Conservation (phyloP, 1,139 yeast genomes). For the Petasospora fabianii region DNA sequence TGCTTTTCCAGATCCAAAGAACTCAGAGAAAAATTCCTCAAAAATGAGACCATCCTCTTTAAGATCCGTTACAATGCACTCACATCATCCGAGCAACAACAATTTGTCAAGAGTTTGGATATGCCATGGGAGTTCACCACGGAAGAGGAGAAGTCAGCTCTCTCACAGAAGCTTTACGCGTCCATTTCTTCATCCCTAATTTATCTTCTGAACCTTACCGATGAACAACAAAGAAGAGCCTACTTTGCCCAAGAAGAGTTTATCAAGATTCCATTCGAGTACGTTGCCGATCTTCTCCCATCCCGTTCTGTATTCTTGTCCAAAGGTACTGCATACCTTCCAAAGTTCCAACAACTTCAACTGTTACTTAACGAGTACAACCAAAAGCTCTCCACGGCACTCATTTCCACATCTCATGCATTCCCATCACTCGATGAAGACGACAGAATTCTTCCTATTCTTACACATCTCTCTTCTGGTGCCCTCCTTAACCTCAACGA, state of each 20-base stretch:
- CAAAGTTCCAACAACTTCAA: slow-evolving; percentile 73
- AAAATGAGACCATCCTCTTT: slow-evolving; percentile 73
- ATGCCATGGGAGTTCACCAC: slow-evolving; percentile 70
- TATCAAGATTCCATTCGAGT: slow-evolving; percentile 84
- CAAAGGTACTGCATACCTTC: slow-evolving; percentile 78
- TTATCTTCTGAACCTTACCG: slow-evolving; percentile 31
- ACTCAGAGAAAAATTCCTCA: slow-evolving; percentile 70
- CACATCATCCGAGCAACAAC: slow-evolving; percentile 66
- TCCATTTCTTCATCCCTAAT: slow-evolving; percentile 36
- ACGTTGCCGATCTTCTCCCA: slow-evolving; percentile 71
- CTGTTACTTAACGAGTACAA: slow-evolving; percentile 66
- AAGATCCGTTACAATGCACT: slow-evolving; percentile 64
- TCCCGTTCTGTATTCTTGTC: slow-evolving; percentile 63
- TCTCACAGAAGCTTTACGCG: slow-evolving; percentile 50
- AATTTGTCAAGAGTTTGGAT: slow-evolving; percentile 59
- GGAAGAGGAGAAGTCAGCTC: slow-evolving; percentile 53
- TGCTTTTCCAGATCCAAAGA: slow-evolving; percentile 93
- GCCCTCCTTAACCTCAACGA: slow-evolving; percentile 49
- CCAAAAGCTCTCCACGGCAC: slow-evolving; percentile 45
- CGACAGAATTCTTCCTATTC: slow-evolving; percentile 79
- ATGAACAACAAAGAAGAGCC: slow-evolving; percentile 30
- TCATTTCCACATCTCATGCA: slow-evolving; percentile 69
- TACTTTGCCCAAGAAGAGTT: slow-evolving; percentile 55
- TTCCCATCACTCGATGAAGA: slow-evolving; percentile 89
- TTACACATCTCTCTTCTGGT: slow-evolving; percentile 74